Conservation (phyloP, 177 flowering plant genomes). For the Telopea speciosissima region DNA sequence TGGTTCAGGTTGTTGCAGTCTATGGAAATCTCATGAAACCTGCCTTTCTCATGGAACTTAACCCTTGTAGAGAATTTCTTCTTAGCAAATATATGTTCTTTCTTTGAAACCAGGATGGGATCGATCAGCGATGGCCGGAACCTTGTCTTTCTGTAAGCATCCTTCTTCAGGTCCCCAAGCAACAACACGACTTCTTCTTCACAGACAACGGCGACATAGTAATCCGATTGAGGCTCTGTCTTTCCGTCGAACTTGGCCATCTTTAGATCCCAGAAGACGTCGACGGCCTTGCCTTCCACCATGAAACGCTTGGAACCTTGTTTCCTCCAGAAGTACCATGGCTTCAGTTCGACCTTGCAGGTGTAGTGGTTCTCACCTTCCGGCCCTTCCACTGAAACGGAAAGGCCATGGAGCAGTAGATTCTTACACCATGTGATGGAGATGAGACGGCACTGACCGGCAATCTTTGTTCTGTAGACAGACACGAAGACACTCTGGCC, state of each 20-base stretch:
- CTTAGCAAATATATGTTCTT: slow-evolving; percentile 77
- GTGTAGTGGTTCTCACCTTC: slow-evolving; percentile 32
- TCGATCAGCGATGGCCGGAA: slow-evolving; percentile 69
- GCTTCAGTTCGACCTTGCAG: slow-evolving; percentile 85
- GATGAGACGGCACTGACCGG: slow-evolving; percentile 55
- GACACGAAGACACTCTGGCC: slow-evolving; percentile 71
- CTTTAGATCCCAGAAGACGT: slow-evolving; percentile 77
- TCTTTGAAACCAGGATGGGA: slow-evolving; percentile 62
- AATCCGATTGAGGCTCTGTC: slow-evolving; percentile 70
- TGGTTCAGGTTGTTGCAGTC: slow-evolving; percentile 40
- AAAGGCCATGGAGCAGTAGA: slow-evolving; percentile 62
- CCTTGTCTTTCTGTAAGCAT: slow-evolving; percentile 72
- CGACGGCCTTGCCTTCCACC: slow-evolving; percentile 45
- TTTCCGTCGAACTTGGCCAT: slow-evolving; percentile 64
- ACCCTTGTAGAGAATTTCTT: slow-evolving; percentile 52
- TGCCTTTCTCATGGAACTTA: slow-evolving; percentile 63
- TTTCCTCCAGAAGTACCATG: slow-evolving; percentile 84
- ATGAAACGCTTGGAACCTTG: slow-evolving; percentile 63
- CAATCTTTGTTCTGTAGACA: slow-evolving; percentile 56
- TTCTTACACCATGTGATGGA: slow-evolving; percentile 85
- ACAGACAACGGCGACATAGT: slow-evolving; percentile 79
- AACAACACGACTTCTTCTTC: slow-evolving; percentile 66
- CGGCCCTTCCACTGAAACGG: slow-evolving; percentile 53
- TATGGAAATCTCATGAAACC: slow-evolving; percentile 62
- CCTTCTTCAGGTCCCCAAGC: slow-evolving; percentile 75